phyloP scores from a whole-genome alignment of 2,329 filamentous ascomycete genomes.

The Alternaria metachromatica region DNA sequence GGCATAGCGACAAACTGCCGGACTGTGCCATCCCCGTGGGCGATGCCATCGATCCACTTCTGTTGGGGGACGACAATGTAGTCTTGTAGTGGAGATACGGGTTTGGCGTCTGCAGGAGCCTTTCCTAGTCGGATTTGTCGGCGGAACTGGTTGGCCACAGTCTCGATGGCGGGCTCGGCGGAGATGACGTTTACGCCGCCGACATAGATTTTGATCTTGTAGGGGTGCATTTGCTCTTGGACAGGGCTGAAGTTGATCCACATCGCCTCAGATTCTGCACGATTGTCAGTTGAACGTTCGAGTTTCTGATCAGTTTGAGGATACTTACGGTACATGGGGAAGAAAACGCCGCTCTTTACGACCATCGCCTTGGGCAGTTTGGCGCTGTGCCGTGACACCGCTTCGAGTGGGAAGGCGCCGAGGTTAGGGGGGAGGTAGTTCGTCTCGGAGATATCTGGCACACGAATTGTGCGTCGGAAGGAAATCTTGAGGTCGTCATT shows the following conservation, averaged over 20 bases:
- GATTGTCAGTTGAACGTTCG: neutral
- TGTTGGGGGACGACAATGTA: slow-evolving; percentile 53
- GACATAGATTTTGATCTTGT: slow-evolving; percentile 50
- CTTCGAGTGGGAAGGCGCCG: slow-evolving; percentile 18
- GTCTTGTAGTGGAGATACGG: slow-evolving; percentile 43
- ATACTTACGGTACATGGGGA: slow-evolving; percentile 59
- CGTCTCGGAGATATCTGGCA: slow-evolving; percentile 41
- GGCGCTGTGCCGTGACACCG: slow-evolving; percentile 26
- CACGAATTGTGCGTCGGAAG: slow-evolving; percentile 23
- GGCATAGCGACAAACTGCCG: slow-evolving; percentile 60
- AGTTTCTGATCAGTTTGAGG: too few relatives aligned
- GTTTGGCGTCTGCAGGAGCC: neutral
- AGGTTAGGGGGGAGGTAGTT: slow-evolving; percentile 20
- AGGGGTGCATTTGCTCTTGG: slow-evolving; percentile 16
- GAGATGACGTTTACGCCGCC: slow-evolving; percentile 54
- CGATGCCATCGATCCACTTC: slow-evolving; percentile 54
- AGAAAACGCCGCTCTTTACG: slow-evolving; percentile 54
- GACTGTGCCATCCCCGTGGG: slow-evolving; percentile 44
- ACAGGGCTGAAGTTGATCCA: slow-evolving; percentile 48
- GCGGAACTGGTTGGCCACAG: neutral
- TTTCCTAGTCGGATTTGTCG: neutral
- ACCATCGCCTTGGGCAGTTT: slow-evolving; percentile 46
- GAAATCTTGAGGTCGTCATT: slow-evolving; percentile 22
- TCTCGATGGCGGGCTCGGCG: slow-evolving; percentile 33
- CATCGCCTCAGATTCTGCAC: slow-evolving; percentile 50